These are phyloP conservation scores for Pichiaceae sp. DNA, from an alignment of 1,139 yeast genomes.

Conservation along the genomic window DNA sequence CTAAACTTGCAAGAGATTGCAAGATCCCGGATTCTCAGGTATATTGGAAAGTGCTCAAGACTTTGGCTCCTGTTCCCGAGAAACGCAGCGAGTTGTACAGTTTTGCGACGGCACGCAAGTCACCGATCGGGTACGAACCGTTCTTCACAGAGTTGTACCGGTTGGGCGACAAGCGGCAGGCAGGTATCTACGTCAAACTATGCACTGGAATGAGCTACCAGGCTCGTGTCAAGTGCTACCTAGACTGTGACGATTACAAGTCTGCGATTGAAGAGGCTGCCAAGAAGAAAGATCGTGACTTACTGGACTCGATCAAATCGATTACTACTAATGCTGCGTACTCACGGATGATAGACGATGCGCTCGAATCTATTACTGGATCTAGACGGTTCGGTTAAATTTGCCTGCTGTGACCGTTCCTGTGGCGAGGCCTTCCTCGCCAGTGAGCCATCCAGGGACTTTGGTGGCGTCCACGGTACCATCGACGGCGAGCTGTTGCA, in stretches of 20 bases:
- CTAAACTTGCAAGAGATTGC: slow-evolving; percentile 50
- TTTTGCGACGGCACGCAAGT: slow-evolving; percentile 35
- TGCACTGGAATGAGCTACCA: slow-evolving; percentile 29
- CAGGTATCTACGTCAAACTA: slow-evolving; percentile 30
- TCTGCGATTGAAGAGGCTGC: slow-evolving; percentile 57
- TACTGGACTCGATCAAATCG: slow-evolving; percentile 30
- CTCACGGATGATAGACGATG: slow-evolving; percentile 23
- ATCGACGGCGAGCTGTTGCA: slow-evolving; percentile 60
- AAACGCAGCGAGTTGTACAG: slow-evolving; percentile 52
- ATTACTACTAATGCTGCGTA: slow-evolving; percentile 24
- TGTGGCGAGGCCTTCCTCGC: slow-evolving; percentile 52
- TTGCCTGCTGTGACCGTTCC: slow-evolving; percentile 27
- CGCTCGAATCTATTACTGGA: slow-evolving; percentile 21
- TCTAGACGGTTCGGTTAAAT: slow-evolving; percentile 6
- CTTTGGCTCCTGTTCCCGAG: slow-evolving; percentile 41
- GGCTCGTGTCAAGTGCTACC: slow-evolving; percentile 40
- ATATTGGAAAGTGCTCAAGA: slow-evolving; percentile 54
- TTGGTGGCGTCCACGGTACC: slow-evolving; percentile 43
- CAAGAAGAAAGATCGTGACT: slow-evolving; percentile 41
- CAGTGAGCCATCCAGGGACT: slow-evolving; percentile 74
- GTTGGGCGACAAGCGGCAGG: slow-evolving; percentile 38
- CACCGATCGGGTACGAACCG: slow-evolving; percentile 70
- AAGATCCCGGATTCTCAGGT: slow-evolving; percentile 55
- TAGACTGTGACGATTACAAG: slow-evolving; percentile 44
- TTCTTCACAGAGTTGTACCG: slow-evolving; percentile 47